Base-by-base conservation (phyloP, 192 early-diverging fungal genomes). In the Coemansia interrupta region DNA sequence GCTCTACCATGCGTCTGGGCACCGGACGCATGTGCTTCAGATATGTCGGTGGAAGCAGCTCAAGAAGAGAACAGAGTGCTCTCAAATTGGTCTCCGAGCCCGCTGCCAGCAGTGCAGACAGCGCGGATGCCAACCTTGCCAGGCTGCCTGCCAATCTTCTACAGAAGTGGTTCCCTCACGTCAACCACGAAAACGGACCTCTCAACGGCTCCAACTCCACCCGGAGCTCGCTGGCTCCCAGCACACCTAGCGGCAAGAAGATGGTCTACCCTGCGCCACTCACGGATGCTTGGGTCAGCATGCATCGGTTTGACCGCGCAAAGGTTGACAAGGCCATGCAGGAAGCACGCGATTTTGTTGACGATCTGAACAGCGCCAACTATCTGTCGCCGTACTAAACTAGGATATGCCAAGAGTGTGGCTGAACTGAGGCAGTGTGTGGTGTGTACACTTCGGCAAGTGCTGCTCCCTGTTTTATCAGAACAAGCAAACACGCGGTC, bases 21-120 rank as follows among this genome's bases (percentile, higher is more conserved):
- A 44, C 48, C 13, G 64, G 60, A 32, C 64, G 78, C 55, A 74
- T 80, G 67, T 80, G 72, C 50, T 80, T 68, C 61, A 60, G 56
- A 46, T 80, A 73, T 30, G 61, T 56, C 5, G 67, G 68, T 24
- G 50, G 38, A 45, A 22, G 54, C 48, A 60, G 44, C 47, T 36
- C 50, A 12, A 41, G 59, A 14, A 36, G 51, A 10, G 19, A 47
- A 26, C 41, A 19, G 17, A 46, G 23, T 19, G 51, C 53, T n/a
- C n/a, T 78, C 47, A 53, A 64, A 29, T 26, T 66, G 15, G 74
- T 71, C 11, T 48, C 74, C 15, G 26, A 38, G 54, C 67, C 74
- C 0, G 20, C 24, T 6, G n/a, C 26, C 24, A 43, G 24, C 30
- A 45, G 12, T 7, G 36, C 60, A 15, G 19, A 7, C 15, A 55